Base-by-base conservation (phyloP, 805 yeast species). In the Komagataella populi region DNA sequence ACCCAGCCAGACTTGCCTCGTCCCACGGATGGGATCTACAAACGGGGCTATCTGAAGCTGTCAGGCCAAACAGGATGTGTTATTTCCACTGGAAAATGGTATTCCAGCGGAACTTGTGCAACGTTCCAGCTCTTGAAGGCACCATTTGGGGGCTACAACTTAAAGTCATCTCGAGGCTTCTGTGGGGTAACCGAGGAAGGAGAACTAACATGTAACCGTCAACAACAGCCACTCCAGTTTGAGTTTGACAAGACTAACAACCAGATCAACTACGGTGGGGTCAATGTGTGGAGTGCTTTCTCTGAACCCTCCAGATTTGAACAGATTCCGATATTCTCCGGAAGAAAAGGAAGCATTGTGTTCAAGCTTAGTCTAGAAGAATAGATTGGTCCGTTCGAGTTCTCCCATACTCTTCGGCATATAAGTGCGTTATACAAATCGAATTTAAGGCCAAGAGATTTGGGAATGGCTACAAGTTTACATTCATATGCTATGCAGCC, bases 41-140 rank as follows among this genome's bases (percentile, higher is more conserved):
- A 57, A 1, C 55, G 62, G 48, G 89, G 87, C 1, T 71, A 64
- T 58, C 60, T 86, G 48, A 73, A 69, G 50, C 66, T 80, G 12
- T 61, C 72, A 17, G 76, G 68, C 46, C 76, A 81, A 53, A 55
- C 65, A 4, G 96, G 96, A 7, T 87, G 96, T 66, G 68, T 91
- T 53, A 91, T 90, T 60, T 78, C 85, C 54, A 85, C 79, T 60
- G 99, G 99, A 3, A 76, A 80, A 56, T 90, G 95, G 93, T 87
- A 83, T 67, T 62, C 75, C 4, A 71, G 74, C 16, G 96, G 96
- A 1, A 79, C 93, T 0, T 91, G 97, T 65, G 98, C 96, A 4
- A 80, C 84, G 4, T 90, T 73, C 67, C 72, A 72, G 23, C 58
- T 85, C 23, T 60, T 65, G 36, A 73, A 80, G 51, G 78, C 84